Conservation (phyloP, 1,284 basidiomycete genomes). For the Peniophora sp. region DNA sequence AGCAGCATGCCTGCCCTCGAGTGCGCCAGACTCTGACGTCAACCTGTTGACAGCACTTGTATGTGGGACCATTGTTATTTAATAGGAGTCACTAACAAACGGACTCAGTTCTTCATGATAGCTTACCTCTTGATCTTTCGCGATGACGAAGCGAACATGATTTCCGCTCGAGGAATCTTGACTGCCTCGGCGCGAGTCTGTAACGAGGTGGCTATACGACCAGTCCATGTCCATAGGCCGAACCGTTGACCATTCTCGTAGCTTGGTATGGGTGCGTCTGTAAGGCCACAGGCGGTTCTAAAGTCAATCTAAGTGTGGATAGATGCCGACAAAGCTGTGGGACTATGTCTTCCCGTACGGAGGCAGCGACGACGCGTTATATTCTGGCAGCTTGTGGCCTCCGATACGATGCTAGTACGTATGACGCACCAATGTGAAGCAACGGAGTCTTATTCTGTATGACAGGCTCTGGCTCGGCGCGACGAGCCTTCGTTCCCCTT, state of each 20-base stretch:
- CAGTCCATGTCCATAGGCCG: conserved; percentile 5
- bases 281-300: no score
- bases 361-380: conserved; percentile 45
- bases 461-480: background rate
- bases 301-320: no score
- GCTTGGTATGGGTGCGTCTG: conserved; percentile 2
- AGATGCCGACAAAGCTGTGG: conserved; percentile 34
- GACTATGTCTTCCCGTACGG: conserved; percentile 45
- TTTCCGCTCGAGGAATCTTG: conserved; percentile 64
- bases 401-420: conserved; percentile 43
- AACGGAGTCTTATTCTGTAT: no score
- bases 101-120: conserved; percentile 56
- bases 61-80: conserved; percentile 23
- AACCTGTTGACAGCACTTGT: conserved; percentile 60
- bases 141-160: conserved; percentile 56
- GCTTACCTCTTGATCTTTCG: conserved; percentile 66
- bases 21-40: conserved; percentile 58
- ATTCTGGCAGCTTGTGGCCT: conserved; percentile 51
- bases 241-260: no score
- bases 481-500: conserved; percentile 7
- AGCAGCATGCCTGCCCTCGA: conserved; percentile 50
- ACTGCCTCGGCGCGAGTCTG: conserved; percentile 41
- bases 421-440: no score
- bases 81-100: conserved; percentile 9
- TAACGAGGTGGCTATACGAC: conserved; percentile 40